phyloP scores from a whole-genome alignment of 768 basidiomycete species.

The Peribolospora kevripleyi region DNA sequence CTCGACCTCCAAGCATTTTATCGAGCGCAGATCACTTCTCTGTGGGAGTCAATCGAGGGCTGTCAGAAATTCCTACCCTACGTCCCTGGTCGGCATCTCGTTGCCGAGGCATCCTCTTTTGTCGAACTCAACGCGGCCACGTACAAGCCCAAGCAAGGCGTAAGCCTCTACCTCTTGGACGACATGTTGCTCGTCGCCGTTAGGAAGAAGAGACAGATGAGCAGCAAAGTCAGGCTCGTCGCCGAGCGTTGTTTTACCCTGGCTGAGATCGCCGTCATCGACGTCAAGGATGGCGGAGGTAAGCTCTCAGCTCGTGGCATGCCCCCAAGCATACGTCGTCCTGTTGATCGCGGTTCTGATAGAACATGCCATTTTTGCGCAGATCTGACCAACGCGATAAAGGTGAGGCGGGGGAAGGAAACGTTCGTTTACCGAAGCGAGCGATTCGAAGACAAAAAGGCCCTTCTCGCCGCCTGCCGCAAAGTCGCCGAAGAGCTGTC shows the following conservation, averaged over 20 bases:
- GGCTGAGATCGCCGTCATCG: constrained; percentile 79
- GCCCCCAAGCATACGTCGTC: neutral
- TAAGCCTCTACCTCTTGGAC: constrained; percentile 72
- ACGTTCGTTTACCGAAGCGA: constrained; percentile 83
- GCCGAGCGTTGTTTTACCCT: constrained; percentile 84
- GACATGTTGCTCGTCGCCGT: constrained; percentile 68
- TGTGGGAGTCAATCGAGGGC: constrained; percentile 77
- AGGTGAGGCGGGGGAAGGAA: constrained; percentile 78
- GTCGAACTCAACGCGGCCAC: constrained; percentile 76
- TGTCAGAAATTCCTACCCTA: constrained; percentile 84
- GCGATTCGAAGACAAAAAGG: constrained; percentile 56
- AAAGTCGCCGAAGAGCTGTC: constrained; percentile 79
- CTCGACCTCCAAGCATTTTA: constrained; percentile 85
- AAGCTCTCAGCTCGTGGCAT: constrained; percentile 13
- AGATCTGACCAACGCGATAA: constrained; percentile 82
- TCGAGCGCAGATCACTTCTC: constrained; percentile 72
- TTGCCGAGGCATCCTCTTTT: constrained; percentile 61
- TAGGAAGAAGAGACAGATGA: constrained; percentile 40
- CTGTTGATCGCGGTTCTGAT: neutral
- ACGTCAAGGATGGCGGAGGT: constrained; percentile 89
- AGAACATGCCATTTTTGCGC: constrained; percentile 10
- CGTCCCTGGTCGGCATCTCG: constrained; percentile 70
- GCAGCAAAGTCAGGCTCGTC: constrained; percentile 45
- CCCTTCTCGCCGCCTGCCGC: constrained; percentile 57
- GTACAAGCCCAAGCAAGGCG: constrained; percentile 67